Evolutionary conservation across 805 yeast genomes (phyloP), one percentile per base, ranked within the genome.

Genomic region (Tetrapisispora arboricola): DNA sequence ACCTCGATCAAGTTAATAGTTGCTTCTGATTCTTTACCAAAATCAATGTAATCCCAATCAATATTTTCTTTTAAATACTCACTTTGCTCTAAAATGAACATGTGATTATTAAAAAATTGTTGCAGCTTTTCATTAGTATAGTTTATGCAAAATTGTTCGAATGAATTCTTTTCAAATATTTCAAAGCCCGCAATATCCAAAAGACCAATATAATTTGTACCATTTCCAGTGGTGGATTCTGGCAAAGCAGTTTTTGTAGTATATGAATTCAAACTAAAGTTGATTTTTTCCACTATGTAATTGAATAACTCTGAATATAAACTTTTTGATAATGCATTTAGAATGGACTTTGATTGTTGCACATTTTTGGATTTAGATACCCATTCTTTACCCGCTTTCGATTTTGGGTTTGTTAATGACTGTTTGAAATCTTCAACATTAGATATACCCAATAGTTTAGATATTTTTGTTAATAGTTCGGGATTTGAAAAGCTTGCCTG

Each of bases 101-200:
- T 96, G 58, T 92, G 96, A 65, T 88, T 96, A 56, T 90, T 92
- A 67, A 92, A 92, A 61, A 92, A 96, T 61, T 92, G 98, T 61
- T 92, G 98, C 47, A 92, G 72, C 62, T 90, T 92, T 65, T 92
- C 98, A 64, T 90, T 90, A 36, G 97, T 96, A 61, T 88, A 92
- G 59, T 90, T 90, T 63, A 90, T 90, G 64, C 98, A 90, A 57
- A 92, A 80, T 63, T 92, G 98, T 64, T 92, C 98, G 55, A 92
- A 92, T 1, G 96, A 88, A 63, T 92, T 92, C 50, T 76, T 76
- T 50, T 84, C 84, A 61, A 92, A 92, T 57, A 92, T 96, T 65
- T 92, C 98, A 60, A 92, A 92, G 10, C 98, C 98, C 45, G 94
- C 94, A 53, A 92, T 92, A 78, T 92, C 99, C 52, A 92, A 71